These are phyloP conservation scores for Gracilaria caudata DNA, from an alignment of 23 red algal genomes.

Conservation along the genomic window DNA sequence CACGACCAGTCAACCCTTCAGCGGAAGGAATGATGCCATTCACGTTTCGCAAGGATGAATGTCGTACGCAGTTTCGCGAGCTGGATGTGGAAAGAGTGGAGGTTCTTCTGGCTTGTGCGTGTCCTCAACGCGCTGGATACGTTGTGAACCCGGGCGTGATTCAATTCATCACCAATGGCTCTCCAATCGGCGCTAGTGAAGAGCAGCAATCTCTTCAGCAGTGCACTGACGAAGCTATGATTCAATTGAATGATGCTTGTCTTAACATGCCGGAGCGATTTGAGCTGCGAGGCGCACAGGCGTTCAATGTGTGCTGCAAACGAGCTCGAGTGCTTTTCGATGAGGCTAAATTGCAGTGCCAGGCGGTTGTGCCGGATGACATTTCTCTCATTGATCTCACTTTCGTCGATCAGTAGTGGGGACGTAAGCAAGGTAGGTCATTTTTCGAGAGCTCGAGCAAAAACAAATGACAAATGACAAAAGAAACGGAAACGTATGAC, in stretches of 20 bases:
- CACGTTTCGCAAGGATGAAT: slow-evolving; percentile 4
- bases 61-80: slow-evolving; percentile 31
- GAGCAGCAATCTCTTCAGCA: slow-evolving; percentile 16
- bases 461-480: too few species aligned
- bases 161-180: slow-evolving; percentile 40
- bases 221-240: slow-evolving; percentile 4
- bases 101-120: slow-evolving; percentile 35
- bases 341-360: slow-evolving; percentile 14
- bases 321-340: slow-evolving; percentile 22
- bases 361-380: slow-evolving; percentile 41
- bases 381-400: slow-evolving; percentile 9
- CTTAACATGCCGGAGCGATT: slow-evolving; percentile 33
- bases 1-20: slow-evolving; percentile 31
- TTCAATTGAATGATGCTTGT: slow-evolving; percentile 24
- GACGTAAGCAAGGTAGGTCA: too few species aligned
- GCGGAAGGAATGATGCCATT: slow-evolving; percentile 20
- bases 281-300: slow-evolving; percentile 40
- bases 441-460: too few species aligned
- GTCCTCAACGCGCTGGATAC: slow-evolving; percentile 27
- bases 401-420: neutral
- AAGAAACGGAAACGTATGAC: too few species aligned
- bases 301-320: slow-evolving; percentile 60
- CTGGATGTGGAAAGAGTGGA: slow-evolving; percentile 38
- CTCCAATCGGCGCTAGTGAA: slow-evolving; percentile 28
- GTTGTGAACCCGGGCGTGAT: slow-evolving; percentile 43